These are phyloP conservation scores for Penicillium sp. DNA, from an alignment of 2,329 filamentous ascomycete species.

Conservation along the genomic window DNA sequence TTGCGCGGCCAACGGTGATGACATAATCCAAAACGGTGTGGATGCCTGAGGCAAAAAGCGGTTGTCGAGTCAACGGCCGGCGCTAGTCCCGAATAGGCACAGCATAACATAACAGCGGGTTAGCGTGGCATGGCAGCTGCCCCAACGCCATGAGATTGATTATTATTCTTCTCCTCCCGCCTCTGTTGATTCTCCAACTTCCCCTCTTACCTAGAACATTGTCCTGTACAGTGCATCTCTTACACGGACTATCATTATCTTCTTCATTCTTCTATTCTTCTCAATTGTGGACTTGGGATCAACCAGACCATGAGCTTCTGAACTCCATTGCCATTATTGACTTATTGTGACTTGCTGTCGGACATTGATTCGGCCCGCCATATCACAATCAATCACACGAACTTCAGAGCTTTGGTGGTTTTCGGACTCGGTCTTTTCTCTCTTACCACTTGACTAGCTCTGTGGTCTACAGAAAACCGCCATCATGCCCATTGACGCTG, in stretches of 20 bases:
- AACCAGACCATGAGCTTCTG: slow-evolving; percentile 40
- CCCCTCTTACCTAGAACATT: slow-evolving; percentile 19
- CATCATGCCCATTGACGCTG: slow-evolving; percentile 57
- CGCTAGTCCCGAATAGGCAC: slow-evolving; percentile 41
- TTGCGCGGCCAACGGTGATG: not conserved
- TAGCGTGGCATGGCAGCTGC: slow-evolving; percentile 45
- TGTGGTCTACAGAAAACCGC: slow-evolving; percentile 16
- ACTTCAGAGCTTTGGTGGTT: slow-evolving; percentile 11
- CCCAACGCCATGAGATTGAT: slow-evolving; percentile 39
- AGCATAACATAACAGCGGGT: slow-evolving; percentile 51
- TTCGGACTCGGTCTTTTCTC: slow-evolving; percentile 13
- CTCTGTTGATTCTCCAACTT: slow-evolving; percentile 31
- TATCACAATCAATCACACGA: slow-evolving; percentile 10
- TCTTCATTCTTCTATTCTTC: slow-evolving; percentile 18
- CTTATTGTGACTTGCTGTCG: slow-evolving; percentile 21
- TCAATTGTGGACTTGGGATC: slow-evolving; percentile 14
- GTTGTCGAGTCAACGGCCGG: slow-evolving; percentile 49
- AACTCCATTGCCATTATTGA: slow-evolving; percentile 22
- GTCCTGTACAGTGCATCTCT: slow-evolving; percentile 20
- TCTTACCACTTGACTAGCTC: slow-evolving; percentile 9
- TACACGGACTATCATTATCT: slow-evolving; percentile 36
- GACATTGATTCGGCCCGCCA: slow-evolving; percentile 21
- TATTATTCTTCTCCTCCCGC: slow-evolving; percentile 28
- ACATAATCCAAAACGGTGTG: slow-evolving; percentile 18
- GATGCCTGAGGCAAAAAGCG: slow-evolving; percentile 33